phyloP scores from a whole-genome alignment of 148 eudicot species.

The Vaccinium darrowii region DNA sequence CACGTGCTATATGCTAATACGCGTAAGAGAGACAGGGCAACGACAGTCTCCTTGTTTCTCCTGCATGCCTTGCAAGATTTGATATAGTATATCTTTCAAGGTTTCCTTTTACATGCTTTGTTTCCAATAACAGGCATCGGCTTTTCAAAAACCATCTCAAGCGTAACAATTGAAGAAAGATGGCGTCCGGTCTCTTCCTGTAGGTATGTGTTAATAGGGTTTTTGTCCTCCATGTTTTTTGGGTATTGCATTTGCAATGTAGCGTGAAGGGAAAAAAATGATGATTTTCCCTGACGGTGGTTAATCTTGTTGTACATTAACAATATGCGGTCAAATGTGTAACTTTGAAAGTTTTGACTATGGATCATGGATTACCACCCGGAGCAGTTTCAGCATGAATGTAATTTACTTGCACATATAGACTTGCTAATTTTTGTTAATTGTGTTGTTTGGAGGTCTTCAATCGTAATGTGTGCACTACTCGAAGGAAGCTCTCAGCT shows the following conservation, averaged over 20 bases:
- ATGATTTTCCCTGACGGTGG: background rate
- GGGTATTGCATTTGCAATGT: background rate
- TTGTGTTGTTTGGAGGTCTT: no score
- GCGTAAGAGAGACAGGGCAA: no score
- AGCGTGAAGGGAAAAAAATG: background rate
- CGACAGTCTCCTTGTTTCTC: no score
- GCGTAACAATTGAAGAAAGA: background rate
- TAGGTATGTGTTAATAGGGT: background rate
- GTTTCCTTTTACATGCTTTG: no score
- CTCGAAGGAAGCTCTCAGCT: no score
- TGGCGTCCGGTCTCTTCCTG: background rate
- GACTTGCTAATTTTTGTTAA: no score
- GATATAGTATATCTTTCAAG: no score
- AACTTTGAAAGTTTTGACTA: background rate
- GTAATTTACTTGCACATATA: background rate
- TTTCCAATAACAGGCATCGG: conserved; percentile 23
- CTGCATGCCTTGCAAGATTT: background rate
- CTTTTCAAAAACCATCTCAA: conserved; percentile 22
- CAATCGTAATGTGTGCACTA: no score
- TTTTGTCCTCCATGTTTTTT: background rate
- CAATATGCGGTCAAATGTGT: background rate
- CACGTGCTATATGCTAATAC: no score
- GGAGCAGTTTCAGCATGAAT: background rate
- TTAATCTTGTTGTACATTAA: background rate
- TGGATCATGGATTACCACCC: background rate